Base-by-base conservation (phyloP, 495 filamentous ascomycete genomes). In the Penicillium diatomitis region DNA sequence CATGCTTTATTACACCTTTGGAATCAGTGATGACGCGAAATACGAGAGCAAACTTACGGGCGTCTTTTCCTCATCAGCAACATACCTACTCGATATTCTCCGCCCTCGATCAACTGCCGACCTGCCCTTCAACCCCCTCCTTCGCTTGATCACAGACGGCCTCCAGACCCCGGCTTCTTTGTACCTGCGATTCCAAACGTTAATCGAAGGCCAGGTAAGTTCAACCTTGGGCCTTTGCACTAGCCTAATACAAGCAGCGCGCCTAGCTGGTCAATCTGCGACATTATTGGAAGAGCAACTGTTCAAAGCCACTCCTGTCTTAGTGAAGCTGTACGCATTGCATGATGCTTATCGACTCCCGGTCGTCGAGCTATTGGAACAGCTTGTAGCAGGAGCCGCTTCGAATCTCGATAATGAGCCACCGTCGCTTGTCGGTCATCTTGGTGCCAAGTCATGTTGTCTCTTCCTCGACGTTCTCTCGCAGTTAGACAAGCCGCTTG, bases 371-470 rank as follows among this genome's bases (percentile, higher is more conserved):
- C 69, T 96, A 3, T 70, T 97, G 28, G 81, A 90, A 43, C 77
- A 81, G 30, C 70, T 99, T 10, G 82, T 97, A 12, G 73, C 79
- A 30, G 80, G 75, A 50, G 81, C 83, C 20, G 79, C 81, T 30
- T 76, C 77, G 44, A 68, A 72, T 45, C 61, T 73, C 27, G 74
- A 74, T 20, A 69, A 65, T 35, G 89, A 96, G 54, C 89, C 92
- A 3, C 87, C 90, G 30, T 96, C 91, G 5, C 73, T 98, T 20
- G 77, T 99, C 12, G 90, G 89, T 46, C 85, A 92, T 58, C 74
- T 99, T 3, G 88, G 88, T 10, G 74, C 87, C 11, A 83, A 88
- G 51, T 83, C 84, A 27, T 83, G 90, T 3, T 86, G 85, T 50
- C 81, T 85, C 32, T 96, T 97, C 67, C 75, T 96, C 28, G 78